phyloP scores from a whole-genome alignment of 2,329 filamentous ascomycete species.

The Colletotrichum higginsianum region DNA sequence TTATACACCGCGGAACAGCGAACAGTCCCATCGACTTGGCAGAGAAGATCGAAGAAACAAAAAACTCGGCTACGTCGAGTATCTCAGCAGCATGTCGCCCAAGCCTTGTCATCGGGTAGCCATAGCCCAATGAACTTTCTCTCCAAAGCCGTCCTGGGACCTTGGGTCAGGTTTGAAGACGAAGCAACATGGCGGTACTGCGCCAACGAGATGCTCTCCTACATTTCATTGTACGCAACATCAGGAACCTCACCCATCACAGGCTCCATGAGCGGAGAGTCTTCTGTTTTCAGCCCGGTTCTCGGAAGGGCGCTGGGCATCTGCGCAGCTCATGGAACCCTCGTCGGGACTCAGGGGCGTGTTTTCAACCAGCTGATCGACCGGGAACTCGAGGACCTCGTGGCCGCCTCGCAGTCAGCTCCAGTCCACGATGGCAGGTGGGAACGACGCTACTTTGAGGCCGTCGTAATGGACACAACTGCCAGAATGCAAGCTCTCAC shows the following conservation, averaged over 20 bases:
- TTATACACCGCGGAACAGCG: background rate
- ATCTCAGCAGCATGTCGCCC: background rate
- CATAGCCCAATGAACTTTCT: background rate
- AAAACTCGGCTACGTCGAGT: background rate
- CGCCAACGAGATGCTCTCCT: slow-evolving; percentile 31
- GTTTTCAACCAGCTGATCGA: slow-evolving; percentile 19
- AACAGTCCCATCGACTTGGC: too few species aligned
- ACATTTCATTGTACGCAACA: slow-evolving; percentile 22
- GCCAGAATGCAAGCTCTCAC: slow-evolving; percentile 17
- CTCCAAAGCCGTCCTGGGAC: background rate
- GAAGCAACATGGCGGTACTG: slow-evolving; percentile 20
- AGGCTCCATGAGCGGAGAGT: too few species aligned
- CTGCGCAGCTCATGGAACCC: slow-evolving; percentile 26
- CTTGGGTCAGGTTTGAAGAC: slow-evolving; percentile 20
- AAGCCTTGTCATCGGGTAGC: background rate
- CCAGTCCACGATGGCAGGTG: background rate
- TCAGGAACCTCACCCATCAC: slow-evolving; percentile 10
- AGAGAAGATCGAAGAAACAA: background rate
- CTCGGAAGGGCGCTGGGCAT: slow-evolving; percentile 19
- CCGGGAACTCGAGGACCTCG: slow-evolving; percentile 9
- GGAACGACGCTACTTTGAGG: background rate
- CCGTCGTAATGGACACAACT: background rate
- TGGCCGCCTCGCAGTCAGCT: background rate
- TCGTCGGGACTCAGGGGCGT: background rate
- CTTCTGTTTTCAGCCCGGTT: background rate